Evolutionary conservation across 352 stramenopile species (phyloP), one percentile per base, ranked within the genome.

Genomic region (Globisporangium perplexum): DNA sequence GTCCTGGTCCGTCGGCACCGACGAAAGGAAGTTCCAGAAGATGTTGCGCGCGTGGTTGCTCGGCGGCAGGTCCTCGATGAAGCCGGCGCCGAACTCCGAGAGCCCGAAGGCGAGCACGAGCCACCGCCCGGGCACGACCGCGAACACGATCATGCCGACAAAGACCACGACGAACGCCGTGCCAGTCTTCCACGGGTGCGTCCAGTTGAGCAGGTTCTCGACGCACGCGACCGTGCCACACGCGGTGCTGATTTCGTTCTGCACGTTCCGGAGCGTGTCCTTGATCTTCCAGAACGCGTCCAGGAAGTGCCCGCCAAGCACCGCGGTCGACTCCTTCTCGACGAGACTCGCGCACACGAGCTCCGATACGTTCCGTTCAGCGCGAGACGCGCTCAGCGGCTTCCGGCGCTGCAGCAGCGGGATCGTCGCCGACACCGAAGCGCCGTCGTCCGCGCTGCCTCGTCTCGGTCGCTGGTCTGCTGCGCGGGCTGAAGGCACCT

Each of bases 141-240:
- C 83, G 35, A 88, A 85, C 18, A 94, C 53, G 4, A 92, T 28
- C 14, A 71, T 59, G 31, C 69, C 68, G 39, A 75, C 55, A 2
- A 77, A 57, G 5, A 91, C 66, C 11, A 70, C 65, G 11, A 55
- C 58, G 30, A 92, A 86, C 30, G 83, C 75, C 0, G 77, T 63
- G 10, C 66, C 81, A 39, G 83, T 91, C 54, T 94, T 94, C 83
- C 83, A 94, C 26, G 83, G 83, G 50, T 94, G 83, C 23, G 83
- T 89, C 83, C 83, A 94, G 65, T 94, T 94, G 53, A 94, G 72
- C 10, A 94, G 46, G 50, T 92, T 92, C n/a, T 94, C 77, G 11
- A 78, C 74, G 7, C 73, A 84, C 3, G 83, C 79, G 47, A 90
- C 58, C 15, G 74, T 79, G n/a, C 79, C 81, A 33, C 83, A 94